Evolutionary conservation across 768 basidiomycete species (phyloP), one percentile per base, ranked within the genome.

Genomic region (Podaxis pistillaris): DNA sequence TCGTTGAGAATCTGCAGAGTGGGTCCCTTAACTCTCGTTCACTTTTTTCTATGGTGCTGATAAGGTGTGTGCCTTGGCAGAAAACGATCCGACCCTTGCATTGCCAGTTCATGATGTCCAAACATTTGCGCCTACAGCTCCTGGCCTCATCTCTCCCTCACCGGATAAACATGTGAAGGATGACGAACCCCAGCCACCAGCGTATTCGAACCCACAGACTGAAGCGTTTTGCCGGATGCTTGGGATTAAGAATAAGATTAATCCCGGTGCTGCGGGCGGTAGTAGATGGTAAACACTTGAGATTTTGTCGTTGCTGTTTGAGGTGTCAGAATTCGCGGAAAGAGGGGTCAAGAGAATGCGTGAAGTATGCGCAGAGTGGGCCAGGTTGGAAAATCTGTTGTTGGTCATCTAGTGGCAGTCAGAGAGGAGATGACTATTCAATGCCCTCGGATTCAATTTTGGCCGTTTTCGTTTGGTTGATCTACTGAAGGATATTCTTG

Each of bases 191-290:
- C 40, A 53, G 26, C 59, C 88, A 24, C 83, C 83, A 1, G 84
- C 82, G 78, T 95, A 93, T 72, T 84, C 87, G 24, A 96, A 96
- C 69, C 90, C 93, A 26, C 95, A 98, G 70, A 98, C 95, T 0
- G 86, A 85, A 56, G 88, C 94, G 2, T 91, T 98, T 68, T 93
- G 92, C 70, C 71, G 75, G 19, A 84, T 98, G 85, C 71, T 99
- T 41, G 83, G 83, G 17, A 83, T 98, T 41, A 81, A 86, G 63
- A 93, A 96, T 75, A 89, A 85, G 66, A 77, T 82, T 37, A 78
- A 78, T 61, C 73, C 70, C 4, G 40, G 56, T 44, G 54, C 60
- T 2, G 26, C 17, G 22, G 49, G 19, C 19, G 8, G 22, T 22
- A 28, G 30, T 11, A 19, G 19, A 28, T 15, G 26, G 26, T 26